Evolutionary conservation across 768 basidiomycete species (phyloP).

Genomic region (Astraeus odoratus): DNA sequence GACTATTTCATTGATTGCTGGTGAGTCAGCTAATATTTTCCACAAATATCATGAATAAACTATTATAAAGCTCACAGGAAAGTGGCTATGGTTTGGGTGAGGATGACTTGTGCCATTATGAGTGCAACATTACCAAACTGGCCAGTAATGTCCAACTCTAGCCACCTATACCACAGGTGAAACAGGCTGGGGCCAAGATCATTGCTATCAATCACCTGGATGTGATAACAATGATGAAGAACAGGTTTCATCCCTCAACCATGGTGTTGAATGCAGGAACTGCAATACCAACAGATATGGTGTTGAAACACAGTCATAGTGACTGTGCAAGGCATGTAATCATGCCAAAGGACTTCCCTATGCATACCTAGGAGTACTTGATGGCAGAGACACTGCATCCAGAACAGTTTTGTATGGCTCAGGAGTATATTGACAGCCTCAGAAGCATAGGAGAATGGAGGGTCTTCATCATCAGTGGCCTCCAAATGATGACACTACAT

Average conservation of each 20-base stretch:
- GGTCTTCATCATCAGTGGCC: background rate
- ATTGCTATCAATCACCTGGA: background rate
- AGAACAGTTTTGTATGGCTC: background rate
- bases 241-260: background rate
- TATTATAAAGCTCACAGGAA: background rate
- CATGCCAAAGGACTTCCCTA: background rate
- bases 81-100: background rate
- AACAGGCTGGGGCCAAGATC: background rate
- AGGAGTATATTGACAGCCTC: background rate
- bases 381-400: background rate
- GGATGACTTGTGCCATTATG: background rate
- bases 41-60: background rate
- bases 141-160: background rate
- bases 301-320: slow-evolving; percentile 1
- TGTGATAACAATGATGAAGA: background rate
- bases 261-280: background rate
- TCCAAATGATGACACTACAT: background rate
- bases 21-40: background rate
- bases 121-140: background rate
- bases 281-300: background rate
- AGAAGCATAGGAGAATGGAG: background rate
- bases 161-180: background rate
- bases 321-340: background rate
- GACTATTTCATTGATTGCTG: background rate
- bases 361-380: background rate